phyloP scores from a whole-genome alignment of 108 stramenopile species.

The Nannochloropsis salina region DNA sequence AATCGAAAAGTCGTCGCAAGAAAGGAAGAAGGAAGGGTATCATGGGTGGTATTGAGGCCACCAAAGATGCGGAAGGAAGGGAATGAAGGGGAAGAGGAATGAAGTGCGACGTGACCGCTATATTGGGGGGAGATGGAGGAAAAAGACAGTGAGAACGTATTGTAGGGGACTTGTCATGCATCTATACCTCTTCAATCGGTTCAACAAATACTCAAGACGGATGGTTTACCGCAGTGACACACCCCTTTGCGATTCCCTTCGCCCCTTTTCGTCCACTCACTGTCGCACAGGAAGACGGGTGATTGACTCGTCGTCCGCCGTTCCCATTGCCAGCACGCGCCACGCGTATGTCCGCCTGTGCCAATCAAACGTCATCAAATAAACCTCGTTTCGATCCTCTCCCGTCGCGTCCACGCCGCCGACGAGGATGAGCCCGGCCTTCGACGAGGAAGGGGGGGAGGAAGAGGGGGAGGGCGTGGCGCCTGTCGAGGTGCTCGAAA shows the following conservation, averaged over 20 bases:
- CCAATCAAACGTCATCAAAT: not conserved
- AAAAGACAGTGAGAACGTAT: not conserved
- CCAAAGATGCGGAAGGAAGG: not conserved
- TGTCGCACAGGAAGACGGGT: not conserved
- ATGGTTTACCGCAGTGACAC: not conserved
- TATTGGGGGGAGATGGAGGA: not conserved
- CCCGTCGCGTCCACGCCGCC: not conserved
- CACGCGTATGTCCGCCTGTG: not conserved
- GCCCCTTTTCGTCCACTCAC: not conserved
- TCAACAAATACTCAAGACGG: too few relatives aligned
- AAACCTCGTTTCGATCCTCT: slow-evolving; percentile 10
- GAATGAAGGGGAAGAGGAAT: not conserved
- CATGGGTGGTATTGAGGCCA: not conserved
- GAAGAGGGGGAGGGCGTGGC: not conserved
- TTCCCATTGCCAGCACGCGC: not conserved
- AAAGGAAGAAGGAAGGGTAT: slow-evolving; percentile 1
- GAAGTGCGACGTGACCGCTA: not conserved
- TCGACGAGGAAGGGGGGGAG: not conserved
- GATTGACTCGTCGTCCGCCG: not conserved
- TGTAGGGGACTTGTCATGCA: not conserved
- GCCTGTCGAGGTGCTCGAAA: not conserved
- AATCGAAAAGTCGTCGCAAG: not conserved
- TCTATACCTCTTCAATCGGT: not conserved
- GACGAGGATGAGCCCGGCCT: not conserved
- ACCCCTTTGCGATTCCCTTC: too few relatives aligned